A percentile compares a stretch with the other conserved stretches of the same genome.
Conservation (phyloP, 371 early-diverging fungal genomes). For the Blakeslea trispora region DNA sequence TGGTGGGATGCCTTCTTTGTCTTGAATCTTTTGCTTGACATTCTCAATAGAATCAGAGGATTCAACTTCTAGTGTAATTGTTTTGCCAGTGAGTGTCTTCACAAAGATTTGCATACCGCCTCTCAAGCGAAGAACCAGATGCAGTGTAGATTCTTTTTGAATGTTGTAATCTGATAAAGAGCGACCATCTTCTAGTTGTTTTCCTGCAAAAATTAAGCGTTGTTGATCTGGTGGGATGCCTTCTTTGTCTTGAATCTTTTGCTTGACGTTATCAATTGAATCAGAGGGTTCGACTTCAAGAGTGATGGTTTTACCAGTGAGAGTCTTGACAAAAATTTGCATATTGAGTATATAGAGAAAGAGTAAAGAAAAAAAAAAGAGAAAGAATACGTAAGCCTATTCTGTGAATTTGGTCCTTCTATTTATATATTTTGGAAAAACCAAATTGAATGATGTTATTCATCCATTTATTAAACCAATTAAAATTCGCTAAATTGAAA, state of each 20-base stretch:
- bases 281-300: constrained; percentile 96
- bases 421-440: constrained; percentile 6
- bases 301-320: constrained; percentile 85
- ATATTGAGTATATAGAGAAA: constrained; percentile 13
- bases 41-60: constrained; percentile 9
- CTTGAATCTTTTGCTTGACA: constrained; percentile 14
- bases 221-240: constrained; percentile 98
- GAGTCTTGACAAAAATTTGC: constrained; percentile 83
- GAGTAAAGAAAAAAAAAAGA: constrained; percentile 2
- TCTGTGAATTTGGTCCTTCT: neutral
- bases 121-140: constrained; percentile 93
- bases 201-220: constrained; percentile 97
- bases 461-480: constrained; percentile 16
- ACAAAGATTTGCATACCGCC: constrained; percentile 83
- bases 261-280: constrained; percentile 95
- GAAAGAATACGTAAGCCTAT: neutral
- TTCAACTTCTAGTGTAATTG: constrained; percentile 66
- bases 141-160: constrained; percentile 94
- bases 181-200: constrained; percentile 97
- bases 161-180: constrained; percentile 76
- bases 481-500: constrained; percentile 1
- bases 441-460: constrained; percentile 12
- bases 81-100: constrained; percentile 75
- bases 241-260: constrained; percentile 97
- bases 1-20: constrained; percentile 57